A percentile compares a stretch with the other conserved stretches of the same genome.
phyloP scores from a whole-genome alignment of 2,329 filamentous ascomycete species.

The Diaporthe eres region DNA sequence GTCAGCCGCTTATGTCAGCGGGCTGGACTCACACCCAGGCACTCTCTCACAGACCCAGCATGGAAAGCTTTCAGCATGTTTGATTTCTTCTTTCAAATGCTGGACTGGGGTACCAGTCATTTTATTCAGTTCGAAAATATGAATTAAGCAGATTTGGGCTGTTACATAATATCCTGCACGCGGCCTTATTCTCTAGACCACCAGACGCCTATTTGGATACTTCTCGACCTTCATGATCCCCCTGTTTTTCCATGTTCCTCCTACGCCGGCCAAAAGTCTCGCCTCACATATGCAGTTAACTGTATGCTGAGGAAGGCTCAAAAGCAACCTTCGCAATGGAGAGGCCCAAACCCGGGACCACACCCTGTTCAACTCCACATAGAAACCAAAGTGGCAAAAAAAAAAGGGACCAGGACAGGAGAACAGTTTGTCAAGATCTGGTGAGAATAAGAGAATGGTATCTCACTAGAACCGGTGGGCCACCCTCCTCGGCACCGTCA shows the following conservation, averaged over 20 bases:
- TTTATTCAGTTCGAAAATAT: not conserved
- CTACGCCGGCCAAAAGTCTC: not conserved
- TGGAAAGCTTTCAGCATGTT: not conserved
- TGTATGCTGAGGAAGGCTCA: no score
- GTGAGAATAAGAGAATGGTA: not conserved
- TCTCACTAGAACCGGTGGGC: slow-evolving; percentile 27
- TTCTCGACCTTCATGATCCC: not conserved
- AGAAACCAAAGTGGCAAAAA: no score
- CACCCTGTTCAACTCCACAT: not conserved
- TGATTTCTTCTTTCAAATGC: not conserved
- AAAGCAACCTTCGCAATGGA: not conserved
- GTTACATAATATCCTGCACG: not conserved
- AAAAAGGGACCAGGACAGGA: not conserved
- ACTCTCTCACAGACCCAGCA: no score
- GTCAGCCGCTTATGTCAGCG: no score
- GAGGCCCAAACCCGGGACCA: accelerated
- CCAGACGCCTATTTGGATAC: not conserved
- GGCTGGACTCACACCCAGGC: no score
- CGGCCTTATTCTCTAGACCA: not conserved
- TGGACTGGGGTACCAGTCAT: no score
- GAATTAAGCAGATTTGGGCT: not conserved
- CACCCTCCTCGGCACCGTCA: slow-evolving; percentile 25
- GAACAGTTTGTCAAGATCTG: no score
- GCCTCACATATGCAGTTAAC: not conserved
- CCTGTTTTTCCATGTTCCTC: not conserved